phyloP scores from a whole-genome alignment of 768 basidiomycete species.

The Cubamyces sp. region DNA sequence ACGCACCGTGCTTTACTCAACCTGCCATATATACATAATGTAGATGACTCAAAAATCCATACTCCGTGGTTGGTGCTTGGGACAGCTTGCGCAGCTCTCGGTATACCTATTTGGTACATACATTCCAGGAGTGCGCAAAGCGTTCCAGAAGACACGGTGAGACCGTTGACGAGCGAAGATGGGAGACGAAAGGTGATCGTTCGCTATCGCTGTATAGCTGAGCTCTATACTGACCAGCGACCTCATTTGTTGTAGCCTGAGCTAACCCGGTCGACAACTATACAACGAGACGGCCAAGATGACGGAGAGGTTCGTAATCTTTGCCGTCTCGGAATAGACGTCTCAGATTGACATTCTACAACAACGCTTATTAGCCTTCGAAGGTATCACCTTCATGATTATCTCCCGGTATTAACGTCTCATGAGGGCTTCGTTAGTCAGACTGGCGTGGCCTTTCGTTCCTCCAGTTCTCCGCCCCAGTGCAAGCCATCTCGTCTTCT shows the following conservation, averaged over 20 bases:
- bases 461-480: constrained; percentile 22
- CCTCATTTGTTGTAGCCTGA: too few relatives aligned
- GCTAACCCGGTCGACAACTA: not conserved
- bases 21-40: not conserved
- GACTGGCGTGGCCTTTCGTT: constrained; percentile 30
- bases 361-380: too few relatives aligned
- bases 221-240: not conserved
- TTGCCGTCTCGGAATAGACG: too few relatives aligned
- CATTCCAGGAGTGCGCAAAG: not conserved
- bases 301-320: not conserved
- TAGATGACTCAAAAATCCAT: too few relatives aligned
- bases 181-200: not conserved
- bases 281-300: not conserved
- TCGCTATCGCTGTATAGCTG: not conserved
- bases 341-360: too few relatives aligned
- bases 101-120: constrained; percentile 9
- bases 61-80: constrained; percentile 5
- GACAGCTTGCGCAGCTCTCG: constrained; percentile 1
- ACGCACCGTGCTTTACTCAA: not conserved
- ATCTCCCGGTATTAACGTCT: not conserved
- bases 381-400: too few relatives aligned
- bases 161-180: not conserved
- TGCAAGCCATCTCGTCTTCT: constrained; percentile 21
- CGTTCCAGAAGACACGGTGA: not conserved
- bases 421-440: not conserved